Percentiles rank a stretch among this genome's conserved stretches.
Conservation (phyloP, 495 filamentous ascomycete species). For the Astrothelium subdiscretum region DNA sequence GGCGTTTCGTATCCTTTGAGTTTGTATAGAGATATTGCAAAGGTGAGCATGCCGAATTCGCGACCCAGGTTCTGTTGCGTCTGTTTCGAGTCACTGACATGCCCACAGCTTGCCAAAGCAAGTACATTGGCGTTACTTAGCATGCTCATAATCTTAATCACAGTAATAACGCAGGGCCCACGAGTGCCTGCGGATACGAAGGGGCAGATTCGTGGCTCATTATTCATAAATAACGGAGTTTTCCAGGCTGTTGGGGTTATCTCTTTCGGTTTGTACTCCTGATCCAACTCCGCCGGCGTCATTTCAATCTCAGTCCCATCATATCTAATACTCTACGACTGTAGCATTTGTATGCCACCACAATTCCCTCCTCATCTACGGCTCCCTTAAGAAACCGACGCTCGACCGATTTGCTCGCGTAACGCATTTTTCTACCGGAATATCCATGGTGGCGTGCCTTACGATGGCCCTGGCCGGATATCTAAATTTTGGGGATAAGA, state of each 20-base stretch:
- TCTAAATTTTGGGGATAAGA: conserved; percentile 82
- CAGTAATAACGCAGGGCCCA: conserved; percentile 77
- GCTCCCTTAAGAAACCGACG: conserved; percentile 84
- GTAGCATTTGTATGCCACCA: conserved; percentile 44
- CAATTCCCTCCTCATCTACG: conserved; percentile 94
- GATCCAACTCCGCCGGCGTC: conserved; percentile 22
- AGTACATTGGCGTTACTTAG: conserved; percentile 81
- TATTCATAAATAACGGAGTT: conserved; percentile 71
- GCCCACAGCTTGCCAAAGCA: conserved; percentile 74
- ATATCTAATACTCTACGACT: not conserved
- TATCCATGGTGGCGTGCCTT: conserved; percentile 83
- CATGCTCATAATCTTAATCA: conserved; percentile 80
- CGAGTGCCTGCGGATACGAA: conserved; percentile 55
- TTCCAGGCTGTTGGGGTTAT: conserved; percentile 96
- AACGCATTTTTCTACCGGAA: conserved; percentile 80
- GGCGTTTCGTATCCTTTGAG: conserved; percentile 86
- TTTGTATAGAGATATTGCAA: conserved; percentile 92
- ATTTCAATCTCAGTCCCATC: conserved; percentile 1
- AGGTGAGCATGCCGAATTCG: conserved; percentile 43
- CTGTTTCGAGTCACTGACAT: conserved; percentile 19
- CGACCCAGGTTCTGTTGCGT: not conserved
- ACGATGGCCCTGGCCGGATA: conserved; percentile 83
- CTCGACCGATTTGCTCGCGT: conserved; percentile 85
- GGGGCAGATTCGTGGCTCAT: conserved; percentile 52
- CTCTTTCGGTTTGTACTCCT: conserved; percentile 64